A percentile compares a stretch with the other conserved stretches of the same genome.
phyloP scores from a whole-genome alignment of 2,329 filamentous ascomycete genomes.

The Dactylonectria estremocensis region DNA sequence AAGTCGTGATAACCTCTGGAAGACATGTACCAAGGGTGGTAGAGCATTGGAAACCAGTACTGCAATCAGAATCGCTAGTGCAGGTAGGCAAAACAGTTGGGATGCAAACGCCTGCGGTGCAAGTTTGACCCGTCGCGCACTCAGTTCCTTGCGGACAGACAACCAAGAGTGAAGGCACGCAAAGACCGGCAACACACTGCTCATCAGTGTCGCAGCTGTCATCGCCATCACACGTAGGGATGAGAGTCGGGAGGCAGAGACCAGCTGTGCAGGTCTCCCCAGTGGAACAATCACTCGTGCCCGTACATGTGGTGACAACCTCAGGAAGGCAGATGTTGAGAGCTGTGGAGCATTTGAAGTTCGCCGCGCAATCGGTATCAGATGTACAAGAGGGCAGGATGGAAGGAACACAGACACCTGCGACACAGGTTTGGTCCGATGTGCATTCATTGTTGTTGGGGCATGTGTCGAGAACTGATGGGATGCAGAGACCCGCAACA shows the following conservation, averaged over 20 bases:
- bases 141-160: not conserved
- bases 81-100: conserved; percentile 5
- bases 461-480: conserved; percentile 11
- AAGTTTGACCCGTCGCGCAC: conserved; percentile 1
- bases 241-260: not conserved
- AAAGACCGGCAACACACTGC: conserved; percentile 15
- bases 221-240: not conserved
- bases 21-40: conserved; percentile 13
- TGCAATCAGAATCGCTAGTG: conserved; percentile 7
- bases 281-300: not conserved
- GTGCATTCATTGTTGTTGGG: not conserved
- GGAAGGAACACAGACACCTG: conserved; percentile 16
- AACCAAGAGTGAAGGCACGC: not conserved
- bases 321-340: conserved; percentile 8
- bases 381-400: conserved; percentile 6
- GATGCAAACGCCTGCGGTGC: conserved; percentile 18
- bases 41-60: conserved; percentile 1
- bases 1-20: not conserved
- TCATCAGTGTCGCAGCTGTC: not conserved
- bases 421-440: conserved; percentile 1
- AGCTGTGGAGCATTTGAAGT: not conserved
- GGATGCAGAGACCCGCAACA: conserved; percentile 21
- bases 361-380: conserved; percentile 3
- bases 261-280: conserved; percentile 3
- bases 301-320: not conserved